Evolutionary conservation across 129 eudicot genomes (phyloP), one percentile per base, ranked within the genome.

Genomic region (Flaveria linearis): DNA sequence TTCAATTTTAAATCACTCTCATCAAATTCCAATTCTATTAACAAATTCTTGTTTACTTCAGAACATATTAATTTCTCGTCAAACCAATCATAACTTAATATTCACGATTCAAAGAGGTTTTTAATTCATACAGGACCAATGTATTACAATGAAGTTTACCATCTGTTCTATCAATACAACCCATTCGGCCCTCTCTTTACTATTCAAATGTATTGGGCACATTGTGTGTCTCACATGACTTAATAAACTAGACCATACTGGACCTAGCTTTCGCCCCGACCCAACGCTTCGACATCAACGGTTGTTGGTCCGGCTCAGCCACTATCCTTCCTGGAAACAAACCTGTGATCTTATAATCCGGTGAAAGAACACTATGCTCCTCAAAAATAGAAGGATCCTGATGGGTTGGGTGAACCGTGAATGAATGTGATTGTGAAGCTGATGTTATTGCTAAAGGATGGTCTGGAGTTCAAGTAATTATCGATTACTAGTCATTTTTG

Each of bases 321-420:
- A 86, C 94, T 1, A 74, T 91, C 42, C 88, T 91, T 28, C 84
- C 88, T 0, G 83, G 82, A 0, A 78, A 69, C 73, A 81, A 81
- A 57, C 94, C 91, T 0, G 82, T 74, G 47, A 81, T 91, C 8
- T 61, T 88, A 13, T 28, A 71, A 70, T 51, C 41, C 57, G 18
- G 81, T 46, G 23, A 81, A 46, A 46, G 93, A 84, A 78, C 71
- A 72, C 12, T 91, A 68, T 57, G 68, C 56, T 49, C 85, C 87
- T 17, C 83, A 84, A 60, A n/a, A 78, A 72, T 17, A 81, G 97
- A 69, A 86, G 97, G 85, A 78, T 91, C 0, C 20, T 88, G 67
- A 81, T 85, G 91, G 97, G 82, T 3, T 91, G 97, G 97, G 68
- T 85, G 12, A n/a, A n/a, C n/a, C n/a, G n/a, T n/a, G n/a, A 86